Evolutionary conservation across 2,329 filamentous ascomycete species (phyloP).

Genomic region (Aspergillus tanneri): DNA sequence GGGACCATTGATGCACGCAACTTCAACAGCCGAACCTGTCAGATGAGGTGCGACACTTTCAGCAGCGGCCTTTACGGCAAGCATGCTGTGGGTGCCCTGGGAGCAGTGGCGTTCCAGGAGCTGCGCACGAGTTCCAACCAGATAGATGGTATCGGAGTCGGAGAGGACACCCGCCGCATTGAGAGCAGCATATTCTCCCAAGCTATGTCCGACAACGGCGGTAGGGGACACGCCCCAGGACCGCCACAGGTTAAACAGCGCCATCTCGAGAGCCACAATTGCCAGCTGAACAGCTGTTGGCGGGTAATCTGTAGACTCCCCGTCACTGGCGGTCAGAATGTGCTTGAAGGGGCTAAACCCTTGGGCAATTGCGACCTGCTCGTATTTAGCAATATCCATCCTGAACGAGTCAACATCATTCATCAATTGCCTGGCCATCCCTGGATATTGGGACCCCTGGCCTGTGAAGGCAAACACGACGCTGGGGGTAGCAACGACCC

Average conservation of each 20-base stretch:
- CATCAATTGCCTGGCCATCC: constrained; percentile 28
- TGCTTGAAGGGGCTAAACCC: constrained; percentile 25
- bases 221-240: constrained; percentile 31
- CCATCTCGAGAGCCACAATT: constrained; percentile 41
- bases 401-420: no score
- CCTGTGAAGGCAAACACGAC: constrained; percentile 43
- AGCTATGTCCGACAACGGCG: constrained; percentile 56
- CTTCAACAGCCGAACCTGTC: constrained; percentile 46
- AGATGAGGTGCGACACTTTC: constrained; percentile 43
- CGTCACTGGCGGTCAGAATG: no score
- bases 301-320: no score
- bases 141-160: constrained; percentile 51
- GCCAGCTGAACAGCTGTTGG: constrained; percentile 39
- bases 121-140: constrained; percentile 68
- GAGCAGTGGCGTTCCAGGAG: constrained; percentile 66
- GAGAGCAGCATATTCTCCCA: constrained; percentile 42
- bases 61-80: constrained; percentile 54
- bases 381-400: no score
- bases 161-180: constrained; percentile 36
- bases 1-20: constrained; percentile 75
- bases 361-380: no score
- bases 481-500: constrained; percentile 33
- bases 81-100: constrained; percentile 65
- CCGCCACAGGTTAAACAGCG: constrained; percentile 32
- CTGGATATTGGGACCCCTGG: constrained; percentile 33